Base-by-base conservation (phyloP, 768 basidiomycete genomes). In the Trametes maxima region DNA sequence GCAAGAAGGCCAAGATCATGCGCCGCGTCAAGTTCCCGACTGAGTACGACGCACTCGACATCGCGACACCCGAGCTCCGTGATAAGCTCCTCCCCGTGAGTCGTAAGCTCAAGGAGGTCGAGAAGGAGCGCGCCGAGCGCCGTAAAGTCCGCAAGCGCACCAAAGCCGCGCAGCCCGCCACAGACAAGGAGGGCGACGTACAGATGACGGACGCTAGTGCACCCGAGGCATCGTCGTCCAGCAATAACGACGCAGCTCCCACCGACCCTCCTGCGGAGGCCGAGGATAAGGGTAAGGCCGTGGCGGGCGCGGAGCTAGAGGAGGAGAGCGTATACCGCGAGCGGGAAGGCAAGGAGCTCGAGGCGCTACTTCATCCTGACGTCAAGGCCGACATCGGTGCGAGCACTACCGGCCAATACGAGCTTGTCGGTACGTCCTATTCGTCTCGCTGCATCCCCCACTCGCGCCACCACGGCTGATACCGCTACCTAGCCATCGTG, bases 1-100 rank as follows among this genome's bases (percentile, higher is more conserved):
- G 75, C 53, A 94, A 89, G 79, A 98, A 98, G 71, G 87, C 96
- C 1, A 98, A 99, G 77, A 96, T 98, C 72, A 94, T 99, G 96
- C 90, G 90, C 62, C 45, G 76, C 67, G 95, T 99, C 62, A 97
- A 94, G 75, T 98, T 98, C 74, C 87, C 91, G 0, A 81, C 86
- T 44, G 94, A 96, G 66, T 87, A 94, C 57, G 95, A 98, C 68
- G 91, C 89, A 0, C 70, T 90, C 40, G 94, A 96, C 56, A 77
- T 97, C 40, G 85, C 80, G 37, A 90, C 92, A 0, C 88, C 92
- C 47, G 94, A 92, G 43, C 81, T 97, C 13, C 85, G 86, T 64
- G 78, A 74, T 17, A 90, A 87, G 71, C 70, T 98, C 33, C 73
- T 81, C 2, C 90, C 94, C 0, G 84, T 89, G 42, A 86, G 86